phyloP scores from a whole-genome alignment of 352 stramenopile species.

The Phytophthora sojae region DNA sequence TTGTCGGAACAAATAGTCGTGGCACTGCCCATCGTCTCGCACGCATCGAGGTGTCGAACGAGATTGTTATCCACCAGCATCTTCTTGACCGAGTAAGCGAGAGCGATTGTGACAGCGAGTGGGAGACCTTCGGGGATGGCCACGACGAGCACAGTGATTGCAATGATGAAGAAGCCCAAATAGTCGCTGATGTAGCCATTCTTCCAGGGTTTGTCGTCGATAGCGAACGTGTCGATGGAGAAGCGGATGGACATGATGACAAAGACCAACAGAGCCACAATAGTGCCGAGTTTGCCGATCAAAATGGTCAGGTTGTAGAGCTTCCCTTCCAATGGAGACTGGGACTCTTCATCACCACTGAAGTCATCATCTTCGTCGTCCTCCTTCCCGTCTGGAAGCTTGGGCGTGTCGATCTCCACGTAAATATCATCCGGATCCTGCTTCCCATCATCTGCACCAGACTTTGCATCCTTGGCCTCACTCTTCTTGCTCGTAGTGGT shows the following conservation, averaged over 20 bases:
- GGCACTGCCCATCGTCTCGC: slow-evolving; percentile 90
- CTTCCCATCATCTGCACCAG: neutral
- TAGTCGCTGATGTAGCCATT: slow-evolving; percentile 37
- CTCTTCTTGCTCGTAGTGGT: neutral
- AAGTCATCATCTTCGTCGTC: slow-evolving; percentile 7
- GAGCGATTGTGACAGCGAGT: slow-evolving; percentile 79
- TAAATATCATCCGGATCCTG: slow-evolving; percentile 12
- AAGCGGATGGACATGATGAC: slow-evolving; percentile 40
- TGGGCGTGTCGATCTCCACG: slow-evolving; percentile 31
- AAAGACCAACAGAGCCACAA: slow-evolving; percentile 57
- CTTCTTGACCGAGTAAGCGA: slow-evolving; percentile 78
- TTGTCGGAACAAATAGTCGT: slow-evolving; percentile 96
- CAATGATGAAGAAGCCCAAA: slow-evolving; percentile 73
- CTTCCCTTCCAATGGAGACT: slow-evolving; percentile 66
- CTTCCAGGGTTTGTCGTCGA: slow-evolving; percentile 28
- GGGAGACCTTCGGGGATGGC: slow-evolving; percentile 88
- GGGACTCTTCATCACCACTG: slow-evolving; percentile 2
- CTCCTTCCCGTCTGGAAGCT: neutral
- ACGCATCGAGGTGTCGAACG: slow-evolving; percentile 71
- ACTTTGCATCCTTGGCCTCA: neutral
- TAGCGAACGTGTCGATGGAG: slow-evolving; percentile 35
- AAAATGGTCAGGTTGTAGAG: slow-evolving; percentile 61
- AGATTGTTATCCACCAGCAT: slow-evolving; percentile 84
- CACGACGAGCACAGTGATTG: slow-evolving; percentile 68
- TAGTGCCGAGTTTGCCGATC: slow-evolving; percentile 47